Evolutionary conservation across 2,329 filamentous ascomycete genomes (phyloP), one percentile per base, ranked within the genome.

Genomic region (Nigrospora sphaerica): DNA sequence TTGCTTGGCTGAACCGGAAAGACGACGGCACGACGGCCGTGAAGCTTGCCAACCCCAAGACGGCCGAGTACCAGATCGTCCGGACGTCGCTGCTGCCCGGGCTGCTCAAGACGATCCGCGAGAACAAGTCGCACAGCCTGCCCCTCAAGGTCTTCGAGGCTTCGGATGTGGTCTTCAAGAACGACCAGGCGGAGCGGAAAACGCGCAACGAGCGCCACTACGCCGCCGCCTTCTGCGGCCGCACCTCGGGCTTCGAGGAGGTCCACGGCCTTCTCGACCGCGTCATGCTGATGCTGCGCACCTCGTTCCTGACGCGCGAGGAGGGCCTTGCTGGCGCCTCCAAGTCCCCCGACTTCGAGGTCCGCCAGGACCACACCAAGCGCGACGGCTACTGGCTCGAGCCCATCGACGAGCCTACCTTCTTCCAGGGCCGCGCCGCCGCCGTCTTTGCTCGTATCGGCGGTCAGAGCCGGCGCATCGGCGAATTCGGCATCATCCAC

Each of bases 241-340:
- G 93, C 76, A 88, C 83, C 4, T 90, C 85, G 57, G 93, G 95
- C 37, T 98, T 98, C 66, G 93, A 98, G 70, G 75, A 95, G 53
- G 89, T 98, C 3, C 95, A 98, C 69, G 93, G 93, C 48, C 77
- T 98, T 54, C 73, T 98, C 38, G 93, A 98, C 67, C 85, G 93
- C 45, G 71, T 97, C 52, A 85, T 98, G 78, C 73, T 88, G 50
- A 97, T 97, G 92, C 79, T 98, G 50, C 86, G 86, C 61, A 86
- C 82, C 40, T 80, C 82, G 37, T 95, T 95, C 71, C 70, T 93
- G 48, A 86, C 82, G 3, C 77, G 80, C 49, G 88, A 91, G 58
- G 86, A 91, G 54, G 84, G 81, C 4, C 66, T 87, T 28, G 50
- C 61, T 32, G 57, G 67, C 38, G 57, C 68, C 42, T 66, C 67